phyloP scores from a whole-genome alignment of 306 rosid species.

The Nissolia schottii region DNA sequence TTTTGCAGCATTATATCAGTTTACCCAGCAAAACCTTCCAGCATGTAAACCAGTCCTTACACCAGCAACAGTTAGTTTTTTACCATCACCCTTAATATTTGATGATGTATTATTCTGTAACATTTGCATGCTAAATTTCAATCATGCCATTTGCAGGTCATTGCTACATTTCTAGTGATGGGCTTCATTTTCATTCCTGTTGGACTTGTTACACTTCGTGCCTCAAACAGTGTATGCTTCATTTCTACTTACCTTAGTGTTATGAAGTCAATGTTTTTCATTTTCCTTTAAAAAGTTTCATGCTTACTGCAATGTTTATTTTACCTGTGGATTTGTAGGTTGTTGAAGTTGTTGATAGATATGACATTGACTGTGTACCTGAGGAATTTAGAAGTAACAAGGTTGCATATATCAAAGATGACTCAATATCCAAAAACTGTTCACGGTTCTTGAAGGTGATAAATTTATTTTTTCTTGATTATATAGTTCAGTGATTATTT shows the following conservation, averaged over 20 bases:
- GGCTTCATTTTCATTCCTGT: constrained; percentile 74
- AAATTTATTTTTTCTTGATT: neutral
- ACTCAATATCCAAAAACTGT: constrained; percentile 68
- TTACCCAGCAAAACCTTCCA: constrained; percentile 90
- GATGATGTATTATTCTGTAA: neutral
- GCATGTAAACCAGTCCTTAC: constrained; percentile 95
- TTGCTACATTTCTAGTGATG: constrained; percentile 58
- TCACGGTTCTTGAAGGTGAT: constrained; percentile 66
- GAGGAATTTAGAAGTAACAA: constrained; percentile 57
- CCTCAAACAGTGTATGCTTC: constrained; percentile 60
- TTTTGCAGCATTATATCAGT: constrained; percentile 61
- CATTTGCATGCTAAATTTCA: constrained; percentile 17
- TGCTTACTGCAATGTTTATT: constrained; percentile 13
- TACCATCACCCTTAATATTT: constrained; percentile 24
- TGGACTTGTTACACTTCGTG: constrained; percentile 67
- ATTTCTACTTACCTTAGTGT: constrained; percentile 19
- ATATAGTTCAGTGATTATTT: constrained; percentile 18
- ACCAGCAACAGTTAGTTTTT: constrained; percentile 74
- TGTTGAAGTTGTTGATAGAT: constrained; percentile 80
- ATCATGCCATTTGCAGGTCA: constrained; percentile 57
- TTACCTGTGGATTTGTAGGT: constrained; percentile 49
- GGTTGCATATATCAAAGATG: constrained; percentile 74
- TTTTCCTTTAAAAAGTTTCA: constrained; percentile 14
- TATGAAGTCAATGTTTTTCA: neutral
- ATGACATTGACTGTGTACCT: constrained; percentile 77